A percentile compares a stretch with the other conserved stretches of the same genome.
These are phyloP conservation scores for Tylopilus felleus DNA, from an alignment of 768 basidiomycete species.

Conservation along the genomic window DNA sequence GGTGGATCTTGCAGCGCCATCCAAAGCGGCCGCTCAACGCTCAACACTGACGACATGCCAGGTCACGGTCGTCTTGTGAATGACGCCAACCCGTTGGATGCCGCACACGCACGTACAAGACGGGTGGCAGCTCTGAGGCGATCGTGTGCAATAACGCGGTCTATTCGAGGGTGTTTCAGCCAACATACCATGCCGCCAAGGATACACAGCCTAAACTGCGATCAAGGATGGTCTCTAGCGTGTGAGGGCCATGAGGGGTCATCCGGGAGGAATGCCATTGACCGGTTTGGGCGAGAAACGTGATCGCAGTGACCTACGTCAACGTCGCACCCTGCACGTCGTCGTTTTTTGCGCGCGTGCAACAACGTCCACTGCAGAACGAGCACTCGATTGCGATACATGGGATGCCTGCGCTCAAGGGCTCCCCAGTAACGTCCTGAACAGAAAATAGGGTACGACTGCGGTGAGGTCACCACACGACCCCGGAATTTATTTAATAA, in stretches of 20 bases:
- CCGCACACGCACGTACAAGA: conserved; percentile 2
- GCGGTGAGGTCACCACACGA: conserved; percentile 8
- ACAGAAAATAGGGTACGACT: neutral
- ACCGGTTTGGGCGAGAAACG: neutral
- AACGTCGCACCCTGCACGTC: neutral
- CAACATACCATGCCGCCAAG: conserved; percentile 6
- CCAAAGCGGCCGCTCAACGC: neutral
- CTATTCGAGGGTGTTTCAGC: conserved; percentile 2
- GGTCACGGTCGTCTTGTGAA: neutral
- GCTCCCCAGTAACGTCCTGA: neutral
- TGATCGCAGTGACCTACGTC: neutral
- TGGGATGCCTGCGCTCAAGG: neutral
- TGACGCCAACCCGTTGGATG: conserved; percentile 6
- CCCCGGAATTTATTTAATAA: neutral
- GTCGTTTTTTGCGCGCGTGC: neutral
- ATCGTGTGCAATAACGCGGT: conserved; percentile 4
- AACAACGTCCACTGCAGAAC: neutral
- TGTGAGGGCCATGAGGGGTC: neutral
- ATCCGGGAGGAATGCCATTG: neutral
- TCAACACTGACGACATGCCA: neutral
- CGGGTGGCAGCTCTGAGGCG: conserved; percentile 13
- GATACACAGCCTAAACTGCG: conserved; percentile 14
- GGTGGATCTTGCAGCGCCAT: conserved; percentile 15
- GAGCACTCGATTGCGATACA: neutral
- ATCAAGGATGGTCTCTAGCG: conserved; percentile 3